phyloP scores from a whole-genome alignment of 2,329 filamentous ascomycete genomes.

The Apiospora saccharicola region DNA sequence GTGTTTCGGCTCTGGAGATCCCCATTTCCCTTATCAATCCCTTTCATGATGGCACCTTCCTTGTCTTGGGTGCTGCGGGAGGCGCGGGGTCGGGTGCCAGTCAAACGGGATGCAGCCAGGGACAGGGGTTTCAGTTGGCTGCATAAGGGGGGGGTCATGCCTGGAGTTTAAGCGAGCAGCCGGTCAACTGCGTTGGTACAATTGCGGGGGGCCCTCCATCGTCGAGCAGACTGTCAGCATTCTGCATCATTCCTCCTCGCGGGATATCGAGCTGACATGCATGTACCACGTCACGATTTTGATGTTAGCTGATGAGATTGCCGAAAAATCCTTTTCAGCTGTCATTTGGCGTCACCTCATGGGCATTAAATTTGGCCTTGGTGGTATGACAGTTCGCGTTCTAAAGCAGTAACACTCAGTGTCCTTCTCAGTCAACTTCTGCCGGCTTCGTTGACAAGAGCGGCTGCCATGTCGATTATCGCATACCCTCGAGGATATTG shows the following conservation, averaged over 20 bases:
- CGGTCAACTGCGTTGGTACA: too few relatives aligned
- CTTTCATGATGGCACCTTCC: not conserved
- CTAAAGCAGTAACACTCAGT: accelerated
- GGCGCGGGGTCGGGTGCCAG: not conserved
- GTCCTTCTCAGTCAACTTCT: not conserved
- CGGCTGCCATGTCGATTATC: too few relatives aligned
- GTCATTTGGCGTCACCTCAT: too few relatives aligned
- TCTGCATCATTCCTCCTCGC: not conserved
- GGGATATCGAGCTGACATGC: not conserved
- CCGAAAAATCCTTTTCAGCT: not conserved
- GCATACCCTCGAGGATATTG: too few relatives aligned
- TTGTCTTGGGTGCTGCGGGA: not conserved
- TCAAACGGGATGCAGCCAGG: not conserved
- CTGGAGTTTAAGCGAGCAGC: not conserved
- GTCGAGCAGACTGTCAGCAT: not conserved
- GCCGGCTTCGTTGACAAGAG: too few relatives aligned
- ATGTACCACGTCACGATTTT: not conserved
- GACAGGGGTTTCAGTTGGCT: not conserved
- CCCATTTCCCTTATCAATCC: not conserved
- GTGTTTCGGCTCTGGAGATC: not conserved
- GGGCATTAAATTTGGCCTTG: too few relatives aligned
- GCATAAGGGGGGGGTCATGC: not conserved
- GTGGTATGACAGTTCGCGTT: not conserved
- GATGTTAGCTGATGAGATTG: not conserved
- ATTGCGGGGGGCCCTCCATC: not conserved